Conservation (phyloP, 2,329 filamentous ascomycete genomes). For the Colletotrichum sp. region DNA sequence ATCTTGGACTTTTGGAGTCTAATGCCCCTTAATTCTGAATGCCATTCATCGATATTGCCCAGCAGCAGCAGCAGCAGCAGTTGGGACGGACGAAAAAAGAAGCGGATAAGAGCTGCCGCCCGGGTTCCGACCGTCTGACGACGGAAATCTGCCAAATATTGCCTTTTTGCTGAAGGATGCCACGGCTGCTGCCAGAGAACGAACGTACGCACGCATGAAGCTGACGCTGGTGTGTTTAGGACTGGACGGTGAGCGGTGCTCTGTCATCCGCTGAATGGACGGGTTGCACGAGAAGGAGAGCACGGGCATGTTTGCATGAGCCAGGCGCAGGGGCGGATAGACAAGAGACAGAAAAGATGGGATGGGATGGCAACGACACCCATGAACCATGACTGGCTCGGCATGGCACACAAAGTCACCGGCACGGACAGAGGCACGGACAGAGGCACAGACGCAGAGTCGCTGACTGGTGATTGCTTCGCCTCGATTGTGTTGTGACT, state of each 20-base stretch:
- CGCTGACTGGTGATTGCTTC: conserved; percentile 19
- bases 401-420: conserved; percentile 2
- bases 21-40: background rate
- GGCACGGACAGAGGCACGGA: conserved; percentile 16
- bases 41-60: background rate
- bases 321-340: background rate
- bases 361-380: conserved; percentile 5
- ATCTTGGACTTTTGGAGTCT: background rate
- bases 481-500: conserved; percentile 18
- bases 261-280: conserved; percentile 13
- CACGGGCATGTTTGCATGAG: conserved; percentile 13
- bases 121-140: background rate
- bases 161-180: background rate
- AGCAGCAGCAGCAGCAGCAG: background rate
- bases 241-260: conserved; percentile 2
- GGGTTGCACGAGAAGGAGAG: background rate
- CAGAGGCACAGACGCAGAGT: conserved; percentile 9
- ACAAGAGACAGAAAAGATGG: background rate
- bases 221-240: conserved; percentile 3
- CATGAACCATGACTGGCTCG: conserved; percentile 1
- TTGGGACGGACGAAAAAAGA: conserved; percentile 10
- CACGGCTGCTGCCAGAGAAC: background rate
- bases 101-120: background rate
- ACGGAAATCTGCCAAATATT: background rate
- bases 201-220: conserved; percentile 8